Evolutionary conservation across 2,329 filamentous ascomycete genomes (phyloP).

Genomic region (Trichoderma polysporum): DNA sequence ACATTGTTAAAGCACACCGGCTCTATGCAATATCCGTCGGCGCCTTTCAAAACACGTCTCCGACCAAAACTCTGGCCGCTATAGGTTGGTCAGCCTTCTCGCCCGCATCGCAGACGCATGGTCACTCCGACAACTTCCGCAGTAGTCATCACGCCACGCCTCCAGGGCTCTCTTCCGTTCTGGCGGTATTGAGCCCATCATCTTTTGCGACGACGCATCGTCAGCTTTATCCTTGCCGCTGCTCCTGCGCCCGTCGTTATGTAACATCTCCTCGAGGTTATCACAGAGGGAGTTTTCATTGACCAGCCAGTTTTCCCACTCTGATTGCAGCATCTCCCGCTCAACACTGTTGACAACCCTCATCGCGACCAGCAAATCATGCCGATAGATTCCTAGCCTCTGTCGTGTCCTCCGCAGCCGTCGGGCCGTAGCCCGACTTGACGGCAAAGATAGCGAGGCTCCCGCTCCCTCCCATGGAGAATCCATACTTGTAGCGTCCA

Average conservation of each 20-base stretch:
- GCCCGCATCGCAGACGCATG: conserved; percentile 34
- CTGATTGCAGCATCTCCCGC: conserved; percentile 76
- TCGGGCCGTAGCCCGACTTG: conserved; percentile 56
- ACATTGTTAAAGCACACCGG: neutral
- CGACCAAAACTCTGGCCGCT: neutral
- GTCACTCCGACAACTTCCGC: conserved; percentile 55
- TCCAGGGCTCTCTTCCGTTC: conserved; percentile 41
- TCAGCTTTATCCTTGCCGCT: conserved; percentile 25
- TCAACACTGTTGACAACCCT: conserved; percentile 88
- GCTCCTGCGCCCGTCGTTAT: conserved; percentile 26
- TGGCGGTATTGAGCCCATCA: conserved; percentile 31
- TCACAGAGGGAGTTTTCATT: conserved; percentile 77
- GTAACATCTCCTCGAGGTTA: conserved; percentile 52
- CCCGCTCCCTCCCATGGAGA: conserved; percentile 55
- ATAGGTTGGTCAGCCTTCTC: conserved; percentile 30
- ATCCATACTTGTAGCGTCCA: conserved; percentile 59
- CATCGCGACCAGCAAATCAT: conserved; percentile 88
- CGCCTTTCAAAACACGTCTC: neutral
- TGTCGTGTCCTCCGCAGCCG: conserved; percentile 79
- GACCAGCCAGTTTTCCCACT: conserved; percentile 90
- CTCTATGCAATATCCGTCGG: neutral
- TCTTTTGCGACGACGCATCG: conserved; percentile 33
- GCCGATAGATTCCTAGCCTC: conserved; percentile 77
- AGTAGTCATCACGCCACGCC: conserved; percentile 55
- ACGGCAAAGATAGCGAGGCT: conserved; percentile 44